Percentiles rank a stretch among this genome's conserved stretches.
Conservation (phyloP, 345 rosid genomes). For the Balakata baccata region DNA sequence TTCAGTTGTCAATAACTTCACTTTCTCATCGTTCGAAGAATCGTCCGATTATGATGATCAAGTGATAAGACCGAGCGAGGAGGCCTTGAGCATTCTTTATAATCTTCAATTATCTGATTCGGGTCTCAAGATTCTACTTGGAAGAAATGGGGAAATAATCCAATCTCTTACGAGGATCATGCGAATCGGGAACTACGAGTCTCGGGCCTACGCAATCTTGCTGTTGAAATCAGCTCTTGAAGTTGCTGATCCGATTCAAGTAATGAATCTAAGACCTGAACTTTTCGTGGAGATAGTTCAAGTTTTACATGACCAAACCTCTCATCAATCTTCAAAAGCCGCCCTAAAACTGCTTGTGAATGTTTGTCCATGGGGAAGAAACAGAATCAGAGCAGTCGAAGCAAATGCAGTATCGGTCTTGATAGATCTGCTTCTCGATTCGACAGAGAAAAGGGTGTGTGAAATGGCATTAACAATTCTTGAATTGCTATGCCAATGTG, state of each 20-base stretch:
- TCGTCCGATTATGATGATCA: slow-evolving; percentile 7
- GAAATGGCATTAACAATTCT: slow-evolving; percentile 42
- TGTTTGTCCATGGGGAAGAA: slow-evolving; percentile 59
- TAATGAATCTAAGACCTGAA: slow-evolving; percentile 27
- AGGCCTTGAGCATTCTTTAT: slow-evolving; percentile 59
- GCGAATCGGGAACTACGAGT: slow-evolving; percentile 37
- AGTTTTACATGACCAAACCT: slow-evolving; percentile 43
- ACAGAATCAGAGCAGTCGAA: slow-evolving; percentile 51
- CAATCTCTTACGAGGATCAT: slow-evolving; percentile 30
- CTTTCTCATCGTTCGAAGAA: not conserved
- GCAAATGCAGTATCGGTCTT: slow-evolving; percentile 35
- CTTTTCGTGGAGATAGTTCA: slow-evolving; percentile 40
- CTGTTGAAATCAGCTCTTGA: slow-evolving; percentile 38
- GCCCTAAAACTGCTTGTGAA: slow-evolving; percentile 38
- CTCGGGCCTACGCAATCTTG: slow-evolving; percentile 39
- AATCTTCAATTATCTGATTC: slow-evolving; percentile 60
- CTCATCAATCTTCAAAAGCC: slow-evolving; percentile 45
- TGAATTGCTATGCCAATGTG: slow-evolving; percentile 42
- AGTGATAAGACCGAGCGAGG: slow-evolving; percentile 35
- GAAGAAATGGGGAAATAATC: slow-evolving; percentile 43
- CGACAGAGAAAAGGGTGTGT: slow-evolving; percentile 27
- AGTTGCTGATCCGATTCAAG: slow-evolving; percentile 44
- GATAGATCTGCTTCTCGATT: slow-evolving; percentile 51
- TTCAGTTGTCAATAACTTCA: slow-evolving; percentile 25
- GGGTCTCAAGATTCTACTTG: slow-evolving; percentile 49